Base-by-base conservation (phyloP, 129 eudicot genomes). In the Flaveria robusta region DNA sequence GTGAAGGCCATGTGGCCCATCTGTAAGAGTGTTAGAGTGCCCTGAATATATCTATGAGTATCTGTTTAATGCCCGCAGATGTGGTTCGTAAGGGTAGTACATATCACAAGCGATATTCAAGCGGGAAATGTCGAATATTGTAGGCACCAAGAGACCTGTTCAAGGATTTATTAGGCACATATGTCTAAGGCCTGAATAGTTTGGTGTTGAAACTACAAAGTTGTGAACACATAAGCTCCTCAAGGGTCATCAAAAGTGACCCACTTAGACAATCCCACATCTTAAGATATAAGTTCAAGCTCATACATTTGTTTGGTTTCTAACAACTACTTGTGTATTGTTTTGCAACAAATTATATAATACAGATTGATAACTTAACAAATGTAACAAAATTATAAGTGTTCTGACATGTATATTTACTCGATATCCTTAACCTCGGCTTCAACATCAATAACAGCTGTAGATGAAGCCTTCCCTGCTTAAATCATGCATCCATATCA, bases 401-500 rank as follows among this genome's bases (percentile, higher is more conserved):
- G 2, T 67, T 67, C n/a, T 29, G 45, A 56, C 70, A 54, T 42
- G 45, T 67, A 79, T 66, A 20, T 74, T 55, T 58, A 66, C 18
- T 92, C 97, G 19, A 85, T 86, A 79, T 92, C 97, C 77, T 75
- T 87, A 59, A 92, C 84, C 77, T 92, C 97, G 20, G 97, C 97
- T 83, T 92, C 97, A 49, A 92, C 77, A 81, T 92, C 97, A 66
- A 92, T 92, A 64, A 92, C 74, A 16, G 84, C 77, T 73, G 41
- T 72, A 62, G 95, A 90, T 37, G 87, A 76, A 76, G 76, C 77
- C 59, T 83, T 91, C 74, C 92, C 97, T 91, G 85, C 51, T 71
- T 0, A 80, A 77, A 74, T 13, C 47, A 78, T 51, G 71, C 22
- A 43, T 45, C 9, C 52, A 29, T 29, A 39, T 70, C 5, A 37